Evolutionary conservation across 2,329 filamentous ascomycete genomes (phyloP).

Genomic region (Trichoderma simmonsii): DNA sequence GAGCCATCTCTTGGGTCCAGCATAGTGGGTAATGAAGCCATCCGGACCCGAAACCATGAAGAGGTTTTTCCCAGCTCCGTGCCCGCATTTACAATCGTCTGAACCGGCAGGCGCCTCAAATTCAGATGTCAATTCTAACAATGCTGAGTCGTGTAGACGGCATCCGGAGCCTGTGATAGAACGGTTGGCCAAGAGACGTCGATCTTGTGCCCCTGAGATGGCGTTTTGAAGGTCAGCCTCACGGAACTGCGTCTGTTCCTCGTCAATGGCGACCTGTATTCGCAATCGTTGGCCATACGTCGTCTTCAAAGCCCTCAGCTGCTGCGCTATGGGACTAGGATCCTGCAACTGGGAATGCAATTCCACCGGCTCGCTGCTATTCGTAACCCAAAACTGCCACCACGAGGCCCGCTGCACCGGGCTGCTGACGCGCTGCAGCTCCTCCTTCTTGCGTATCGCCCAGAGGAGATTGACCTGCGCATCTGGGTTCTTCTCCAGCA

Average conservation of each 20-base stretch:
- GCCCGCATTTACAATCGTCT: constrained; percentile 28
- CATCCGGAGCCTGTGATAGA: constrained; percentile 21
- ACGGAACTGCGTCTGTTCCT: constrained; percentile 68
- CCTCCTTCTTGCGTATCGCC: constrained; percentile 64
- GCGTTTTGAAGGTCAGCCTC: constrained; percentile 44
- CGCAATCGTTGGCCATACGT: constrained; percentile 54
- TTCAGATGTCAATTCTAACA: constrained; percentile 31
- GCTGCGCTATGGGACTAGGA: constrained; percentile 53
- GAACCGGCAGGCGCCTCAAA: constrained; percentile 27
- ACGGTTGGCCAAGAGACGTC: background rate
- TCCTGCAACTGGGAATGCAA: constrained; percentile 20
- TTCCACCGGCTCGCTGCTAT: constrained; percentile 24
- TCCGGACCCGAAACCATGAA: constrained; percentile 89
- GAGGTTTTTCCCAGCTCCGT: constrained; percentile 53
- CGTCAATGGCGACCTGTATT: constrained; percentile 78
- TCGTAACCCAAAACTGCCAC: constrained; percentile 25
- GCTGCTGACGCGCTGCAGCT: constrained; percentile 37
- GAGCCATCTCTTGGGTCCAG: constrained; percentile 74
- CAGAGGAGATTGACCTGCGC: constrained; percentile 69
- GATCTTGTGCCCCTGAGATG: constrained; percentile 21
- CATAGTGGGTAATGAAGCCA: constrained; percentile 79
- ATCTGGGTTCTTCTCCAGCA: constrained; percentile 43
- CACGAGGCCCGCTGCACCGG: constrained; percentile 22
- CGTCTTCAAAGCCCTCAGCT: constrained; percentile 61
- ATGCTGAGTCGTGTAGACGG: constrained; percentile 31